phyloP scores from a whole-genome alignment of 2,329 filamentous ascomycete species.

The Golovinomyces cichoracearum region DNA sequence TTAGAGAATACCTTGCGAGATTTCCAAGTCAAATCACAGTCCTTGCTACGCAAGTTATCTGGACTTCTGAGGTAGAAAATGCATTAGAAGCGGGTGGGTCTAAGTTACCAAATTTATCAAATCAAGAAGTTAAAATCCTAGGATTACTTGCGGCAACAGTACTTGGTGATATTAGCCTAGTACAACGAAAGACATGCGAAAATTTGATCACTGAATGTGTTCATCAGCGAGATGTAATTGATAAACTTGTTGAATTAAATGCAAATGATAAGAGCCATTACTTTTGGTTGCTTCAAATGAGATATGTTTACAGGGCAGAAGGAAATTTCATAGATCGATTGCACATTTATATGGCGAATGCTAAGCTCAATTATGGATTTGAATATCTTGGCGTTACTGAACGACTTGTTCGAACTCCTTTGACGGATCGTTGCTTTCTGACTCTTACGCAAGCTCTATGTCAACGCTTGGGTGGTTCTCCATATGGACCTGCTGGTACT shows the following conservation, averaged over 20 bases:
- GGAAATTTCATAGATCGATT: conserved; percentile 64
- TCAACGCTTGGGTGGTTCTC: conserved; percentile 83
- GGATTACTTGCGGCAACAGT: conserved; percentile 70
- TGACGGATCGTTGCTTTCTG: conserved; percentile 95
- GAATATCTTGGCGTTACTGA: conserved; percentile 95
- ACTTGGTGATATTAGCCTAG: conserved; percentile 61
- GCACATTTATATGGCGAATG: conserved; percentile 89
- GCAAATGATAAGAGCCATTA: conserved; percentile 59
- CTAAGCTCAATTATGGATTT: conserved; percentile 82
- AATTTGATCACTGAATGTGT: conserved; percentile 97
- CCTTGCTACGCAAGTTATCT: conserved; percentile 74
- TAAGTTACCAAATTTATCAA: conserved; percentile 44
- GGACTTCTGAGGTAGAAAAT: conserved; percentile 68
- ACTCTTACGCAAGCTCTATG: conserved; percentile 89
- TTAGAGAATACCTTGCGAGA: conserved; percentile 54
- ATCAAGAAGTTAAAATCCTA: conserved; percentile 63
- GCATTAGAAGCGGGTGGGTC: conserved; percentile 46
- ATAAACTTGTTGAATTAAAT: conserved; percentile 52
- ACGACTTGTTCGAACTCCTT: conserved; percentile 78
- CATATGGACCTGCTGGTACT: conserved; percentile 89
- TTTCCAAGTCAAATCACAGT: conserved; percentile 93
- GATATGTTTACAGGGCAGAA: conserved; percentile 64
- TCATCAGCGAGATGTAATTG: conserved; percentile 81
- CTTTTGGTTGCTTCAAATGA: conserved; percentile 89
- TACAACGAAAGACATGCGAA: conserved; percentile 87